These are phyloP conservation scores for Chytriomyces confervae DNA, from an alignment of 192 early-diverging fungal species.

Conservation along the genomic window DNA sequence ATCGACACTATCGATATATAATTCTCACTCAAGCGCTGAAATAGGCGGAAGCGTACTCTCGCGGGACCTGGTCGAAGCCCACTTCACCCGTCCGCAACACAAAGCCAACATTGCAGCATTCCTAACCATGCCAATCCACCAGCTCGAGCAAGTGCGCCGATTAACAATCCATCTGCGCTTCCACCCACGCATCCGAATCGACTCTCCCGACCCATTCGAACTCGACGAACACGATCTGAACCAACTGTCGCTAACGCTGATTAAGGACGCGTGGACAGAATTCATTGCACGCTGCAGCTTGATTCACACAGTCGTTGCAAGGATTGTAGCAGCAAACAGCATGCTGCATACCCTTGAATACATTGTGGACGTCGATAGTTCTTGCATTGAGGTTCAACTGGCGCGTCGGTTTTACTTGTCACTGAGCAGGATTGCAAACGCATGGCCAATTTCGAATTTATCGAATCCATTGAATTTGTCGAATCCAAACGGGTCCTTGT, in stretches of 20 bases:
- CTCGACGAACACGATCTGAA: background rate
- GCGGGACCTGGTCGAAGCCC: background rate
- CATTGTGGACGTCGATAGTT: background rate
- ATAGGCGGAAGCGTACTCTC: background rate
- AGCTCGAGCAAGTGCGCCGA: background rate
- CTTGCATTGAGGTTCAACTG: background rate
- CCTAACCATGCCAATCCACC: background rate
- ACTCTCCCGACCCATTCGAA: conserved; percentile 3
- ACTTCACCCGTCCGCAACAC: background rate
- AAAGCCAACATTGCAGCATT: background rate
- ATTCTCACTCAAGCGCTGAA: background rate
- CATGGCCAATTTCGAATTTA: background rate
- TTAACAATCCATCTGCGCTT: background rate
- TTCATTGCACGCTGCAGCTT: conserved; percentile 7
- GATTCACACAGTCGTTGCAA: background rate
- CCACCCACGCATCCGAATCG: background rate
- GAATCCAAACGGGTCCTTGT: background rate
- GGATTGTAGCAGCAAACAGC: background rate
- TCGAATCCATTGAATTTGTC: background rate
- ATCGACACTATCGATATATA: background rate
- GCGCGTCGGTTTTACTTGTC: background rate
- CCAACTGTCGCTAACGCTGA: background rate
- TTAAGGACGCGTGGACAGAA: conserved; percentile 4
- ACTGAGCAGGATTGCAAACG: background rate
- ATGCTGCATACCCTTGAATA: background rate